Conservation (phyloP, 306 rosid genomes). For the Citrullus amarus region DNA sequence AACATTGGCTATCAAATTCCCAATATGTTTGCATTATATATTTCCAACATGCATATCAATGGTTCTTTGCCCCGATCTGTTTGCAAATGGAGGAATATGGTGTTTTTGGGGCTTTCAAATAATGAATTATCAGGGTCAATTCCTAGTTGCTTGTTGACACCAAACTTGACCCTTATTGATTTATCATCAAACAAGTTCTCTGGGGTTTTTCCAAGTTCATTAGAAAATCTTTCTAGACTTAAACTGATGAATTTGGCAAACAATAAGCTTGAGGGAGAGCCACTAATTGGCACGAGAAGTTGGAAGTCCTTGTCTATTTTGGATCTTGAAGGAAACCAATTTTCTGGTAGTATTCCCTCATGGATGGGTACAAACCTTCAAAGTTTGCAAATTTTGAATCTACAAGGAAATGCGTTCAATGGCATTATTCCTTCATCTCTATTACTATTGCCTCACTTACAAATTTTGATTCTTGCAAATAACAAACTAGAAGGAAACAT, state of each 20-base stretch:
- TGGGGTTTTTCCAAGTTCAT: neutral
- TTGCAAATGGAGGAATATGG: neutral
- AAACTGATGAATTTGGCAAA: neutral
- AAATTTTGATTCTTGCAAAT: conserved; percentile 2
- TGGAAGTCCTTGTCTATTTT: neutral
- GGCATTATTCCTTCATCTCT: neutral
- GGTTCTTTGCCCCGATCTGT: neutral
- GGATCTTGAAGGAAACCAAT: conserved; percentile 6
- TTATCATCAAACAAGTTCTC: neutral
- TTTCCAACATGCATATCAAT: neutral
- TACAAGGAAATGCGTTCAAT: neutral
- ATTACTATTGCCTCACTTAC: neutral
- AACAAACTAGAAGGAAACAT: neutral
- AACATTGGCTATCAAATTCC: neutral
- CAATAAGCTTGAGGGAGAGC: neutral
- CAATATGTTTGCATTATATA: neutral
- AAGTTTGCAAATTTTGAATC: conserved; percentile 2
- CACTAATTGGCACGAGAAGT: neutral
- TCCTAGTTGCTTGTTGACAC: neutral
- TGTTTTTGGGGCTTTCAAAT: neutral
- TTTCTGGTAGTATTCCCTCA: neutral
- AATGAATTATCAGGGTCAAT: neutral
- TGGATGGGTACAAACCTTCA: neutral
- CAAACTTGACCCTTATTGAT: neutral
- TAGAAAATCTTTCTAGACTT: neutral